Base-by-base conservation (phyloP, 768 basidiomycete genomes). In the Rhodosporidiobolus sp. region DNA sequence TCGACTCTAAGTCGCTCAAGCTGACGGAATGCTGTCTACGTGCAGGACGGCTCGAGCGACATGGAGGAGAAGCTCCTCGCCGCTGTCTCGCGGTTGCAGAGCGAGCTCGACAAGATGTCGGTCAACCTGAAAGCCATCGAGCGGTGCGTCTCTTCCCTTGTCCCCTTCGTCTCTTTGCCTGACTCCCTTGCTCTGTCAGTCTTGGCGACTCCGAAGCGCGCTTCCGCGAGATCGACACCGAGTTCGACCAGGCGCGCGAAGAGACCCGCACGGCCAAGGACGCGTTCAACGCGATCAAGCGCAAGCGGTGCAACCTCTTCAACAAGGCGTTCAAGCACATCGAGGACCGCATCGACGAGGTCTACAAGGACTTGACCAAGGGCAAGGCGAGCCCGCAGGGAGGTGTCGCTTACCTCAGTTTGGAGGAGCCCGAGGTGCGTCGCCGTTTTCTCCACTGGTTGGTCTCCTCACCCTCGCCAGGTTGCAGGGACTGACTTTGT, bases 61-160 rank as follows among this genome's bases (percentile, higher is more conserved):
- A 84, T 85, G 14, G 83, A 88, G n/a, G 85, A 87, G 26, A 86
- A 89, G 72, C 85, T 93, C 38, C 92, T 95, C 69, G 85, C 87
- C 43, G 84, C 86, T 45, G 87, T 96, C 52, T 77, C 84, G 14
- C 90, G 88, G 77, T 82, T 93, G 35, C 86, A 84, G 63, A 82
- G 84, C 19, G 94, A 97, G 75, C 94, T 97, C 63, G 92, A 94
- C 77, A 86, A 87, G 62, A 91, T 98, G 89, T 91, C 92, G 1
- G 94, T 95, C 19, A 99, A 98, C 80, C 85, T 97, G 87, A 98
- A 98, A 80, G 95, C 95, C 0, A 90, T 94, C 75, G 94, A 97
- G 74, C 84, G 89, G 89, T 90, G 69, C 28, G 88, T 67, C 38
- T 20, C 10, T 17, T 8, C 79, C 1, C 38, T 24, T 32, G n/a